phyloP scores from a whole-genome alignment of 495 filamentous ascomycete species.

The Margaritispora aquatica region DNA sequence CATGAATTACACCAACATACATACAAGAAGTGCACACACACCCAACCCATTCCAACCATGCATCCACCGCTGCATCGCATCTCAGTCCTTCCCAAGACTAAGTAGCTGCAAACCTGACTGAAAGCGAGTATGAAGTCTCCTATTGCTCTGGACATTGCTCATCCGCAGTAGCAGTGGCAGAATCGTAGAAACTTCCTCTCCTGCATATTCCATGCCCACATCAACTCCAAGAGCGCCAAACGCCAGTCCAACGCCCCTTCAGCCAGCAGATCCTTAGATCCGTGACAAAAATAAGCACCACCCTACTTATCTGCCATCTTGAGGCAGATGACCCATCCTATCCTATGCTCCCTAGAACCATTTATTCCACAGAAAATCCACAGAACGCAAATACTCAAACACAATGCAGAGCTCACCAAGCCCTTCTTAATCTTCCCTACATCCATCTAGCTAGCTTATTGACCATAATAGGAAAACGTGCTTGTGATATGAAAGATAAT shows the following conservation, averaged over 20 bases:
- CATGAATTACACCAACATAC: conserved; percentile 5
- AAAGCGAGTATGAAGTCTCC: too few relatives aligned
- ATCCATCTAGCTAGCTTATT: background rate
- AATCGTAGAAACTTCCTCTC: too few relatives aligned
- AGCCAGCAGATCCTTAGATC: background rate
- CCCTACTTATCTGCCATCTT: background rate
- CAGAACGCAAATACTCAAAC: background rate
- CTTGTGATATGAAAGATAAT: background rate
- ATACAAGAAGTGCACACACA: conserved; percentile 6
- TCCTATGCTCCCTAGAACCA: background rate
- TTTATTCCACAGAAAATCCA: background rate
- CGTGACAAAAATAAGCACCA: too few relatives aligned
- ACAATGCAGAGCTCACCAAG: background rate
- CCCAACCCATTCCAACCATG: too few relatives aligned
- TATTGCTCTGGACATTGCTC: too few relatives aligned
- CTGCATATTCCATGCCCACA: background rate
- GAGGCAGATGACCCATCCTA: background rate
- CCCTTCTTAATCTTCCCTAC: background rate
- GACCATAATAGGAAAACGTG: conserved; percentile 1
- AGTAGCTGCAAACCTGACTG: too few relatives aligned
- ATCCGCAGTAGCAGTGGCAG: too few relatives aligned
- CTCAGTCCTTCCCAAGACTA: too few relatives aligned
- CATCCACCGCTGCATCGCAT: too few relatives aligned
- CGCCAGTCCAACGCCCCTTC: background rate
- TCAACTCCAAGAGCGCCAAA: background rate